A percentile compares a stretch with the other conserved stretches of the same genome.
phyloP scores from a whole-genome alignment of 148 eudicot species.

The Nepenthes mirabilis region DNA sequence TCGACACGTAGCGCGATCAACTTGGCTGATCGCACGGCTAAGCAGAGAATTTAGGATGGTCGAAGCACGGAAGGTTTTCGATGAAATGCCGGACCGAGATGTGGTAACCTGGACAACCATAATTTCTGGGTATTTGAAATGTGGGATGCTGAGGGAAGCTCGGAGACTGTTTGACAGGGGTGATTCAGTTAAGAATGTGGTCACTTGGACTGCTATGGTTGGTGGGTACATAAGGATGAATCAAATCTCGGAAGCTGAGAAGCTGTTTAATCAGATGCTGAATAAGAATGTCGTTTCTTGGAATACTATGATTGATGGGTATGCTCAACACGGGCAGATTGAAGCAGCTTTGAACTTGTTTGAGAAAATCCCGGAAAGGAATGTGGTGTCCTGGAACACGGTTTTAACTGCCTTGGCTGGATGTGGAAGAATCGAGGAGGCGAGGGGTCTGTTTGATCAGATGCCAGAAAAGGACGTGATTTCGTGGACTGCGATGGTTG shows the following conservation, averaged over 20 bases:
- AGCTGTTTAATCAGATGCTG: constrained; percentile 23
- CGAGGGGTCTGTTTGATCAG: constrained; percentile 10
- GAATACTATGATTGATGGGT: constrained; percentile 22
- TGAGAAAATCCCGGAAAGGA: constrained; percentile 11
- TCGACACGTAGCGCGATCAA: neutral
- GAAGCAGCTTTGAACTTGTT: constrained; percentile 12
- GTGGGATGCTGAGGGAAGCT: constrained; percentile 16
- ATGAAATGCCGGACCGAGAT: constrained; percentile 21
- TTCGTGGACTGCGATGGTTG: constrained; percentile 15
- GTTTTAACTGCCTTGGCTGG: constrained; percentile 8
- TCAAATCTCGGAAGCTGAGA: constrained; percentile 17
- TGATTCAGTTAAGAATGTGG: constrained; percentile 27
- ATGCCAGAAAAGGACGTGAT: constrained; percentile 15
- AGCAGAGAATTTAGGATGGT: constrained; percentile 1
- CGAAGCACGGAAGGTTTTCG: constrained; percentile 28
- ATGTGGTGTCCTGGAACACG: constrained; percentile 15
- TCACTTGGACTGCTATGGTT: constrained; percentile 37
- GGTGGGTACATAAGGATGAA: constrained; percentile 16
- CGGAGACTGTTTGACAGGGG: constrained; percentile 22
- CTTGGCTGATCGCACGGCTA: neutral
- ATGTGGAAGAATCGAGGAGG: constrained; percentile 15
- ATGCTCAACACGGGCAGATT: constrained; percentile 5
- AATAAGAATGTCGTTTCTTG: constrained; percentile 17
- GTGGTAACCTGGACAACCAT: constrained; percentile 21
- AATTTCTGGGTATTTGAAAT: constrained; percentile 16